phyloP scores from a whole-genome alignment of 768 basidiomycete genomes.

The Chalciporus chontae region DNA sequence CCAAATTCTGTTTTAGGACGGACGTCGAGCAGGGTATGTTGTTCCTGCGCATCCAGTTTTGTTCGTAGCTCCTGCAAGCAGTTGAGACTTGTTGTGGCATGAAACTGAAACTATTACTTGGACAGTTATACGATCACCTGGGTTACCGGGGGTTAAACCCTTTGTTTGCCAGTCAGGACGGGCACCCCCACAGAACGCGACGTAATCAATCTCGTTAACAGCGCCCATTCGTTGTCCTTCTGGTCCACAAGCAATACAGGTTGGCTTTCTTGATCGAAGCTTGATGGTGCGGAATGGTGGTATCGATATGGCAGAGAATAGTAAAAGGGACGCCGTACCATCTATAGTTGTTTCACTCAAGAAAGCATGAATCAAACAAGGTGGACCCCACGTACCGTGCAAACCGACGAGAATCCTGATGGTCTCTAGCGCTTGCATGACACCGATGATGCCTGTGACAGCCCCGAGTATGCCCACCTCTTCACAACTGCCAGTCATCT shows the following conservation, averaged over 20 bases:
- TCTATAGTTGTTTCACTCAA: constrained; percentile 37
- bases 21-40: constrained; percentile 64
- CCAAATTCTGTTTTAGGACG: constrained; percentile 77
- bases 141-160: constrained; percentile 44
- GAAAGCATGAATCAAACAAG: not conserved
- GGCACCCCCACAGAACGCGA: constrained; percentile 80
- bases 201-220: constrained; percentile 68
- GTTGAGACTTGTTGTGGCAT: not conserved
- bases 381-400: constrained; percentile 44
- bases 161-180: constrained; percentile 60
- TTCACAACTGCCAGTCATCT: constrained; percentile 72
- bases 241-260: constrained; percentile 73
- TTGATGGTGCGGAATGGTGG: constrained; percentile 82
- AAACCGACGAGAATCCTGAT: constrained; percentile 74
- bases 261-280: constrained; percentile 64
- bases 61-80: constrained; percentile 47
- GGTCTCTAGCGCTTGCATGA: constrained; percentile 84
- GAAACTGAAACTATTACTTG: constrained; percentile 33
- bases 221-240: constrained; percentile 40
- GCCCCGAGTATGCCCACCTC: constrained; percentile 86
- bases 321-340: constrained; percentile 56
- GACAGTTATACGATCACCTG: constrained; percentile 41
- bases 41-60: constrained; percentile 30
- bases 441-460: constrained; percentile 88
- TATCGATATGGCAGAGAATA: constrained; percentile 67